Base-by-base conservation (phyloP, 2,329 filamentous ascomycete genomes). In the Apiospora saccharicola region DNA sequence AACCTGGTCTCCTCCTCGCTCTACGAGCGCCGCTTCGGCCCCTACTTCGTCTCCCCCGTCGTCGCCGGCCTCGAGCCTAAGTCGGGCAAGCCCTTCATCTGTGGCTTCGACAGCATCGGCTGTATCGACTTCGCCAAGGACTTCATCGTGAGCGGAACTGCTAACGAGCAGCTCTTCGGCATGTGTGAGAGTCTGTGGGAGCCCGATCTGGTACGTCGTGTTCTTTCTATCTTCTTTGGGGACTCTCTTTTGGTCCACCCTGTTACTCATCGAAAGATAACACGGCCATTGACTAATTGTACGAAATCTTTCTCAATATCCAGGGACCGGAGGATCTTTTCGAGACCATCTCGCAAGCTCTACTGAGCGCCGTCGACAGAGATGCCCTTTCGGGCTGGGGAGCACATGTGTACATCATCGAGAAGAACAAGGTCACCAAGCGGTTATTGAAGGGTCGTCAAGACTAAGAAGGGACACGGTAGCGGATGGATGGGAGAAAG, bases 381-480 rank as follows among this genome's bases (percentile, higher is more conserved):
- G 96, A 99, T 85, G 96, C 96, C 70, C 88, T 99, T 75, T 98
- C 96, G 49, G 96, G 96, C 76, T 98, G 96, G 96, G 96, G 96
- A 82, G 96, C 96, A 51, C 95, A 99, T 82, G 96, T 99, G 78
- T 99, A 98, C 87, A 97, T 99, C 81, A 97, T 99, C 83, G 96
- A 98, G 89, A 99, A 99, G 90, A 95, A 98, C 87, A 98, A 98
- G 93, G 94, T 99, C 75, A 98, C 96, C 80, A 98, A 98, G 92
- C 90, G 96, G 83, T 91, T 99, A 91, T 88, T 99, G 84, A 98
- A 98, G 91, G 95, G 95, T 82, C 91, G 95, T 87, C 96, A 98
- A 87, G 96, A 98, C 83, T 95, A 94, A 82, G 79, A 51, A 8
- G 26, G 57, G 14, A 22, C 37, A 6, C 12, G 34, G 47, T 30